These are phyloP conservation scores for Coniochaeta sp. DNA, from an alignment of 2,329 filamentous ascomycete genomes.

Conservation along the genomic window DNA sequence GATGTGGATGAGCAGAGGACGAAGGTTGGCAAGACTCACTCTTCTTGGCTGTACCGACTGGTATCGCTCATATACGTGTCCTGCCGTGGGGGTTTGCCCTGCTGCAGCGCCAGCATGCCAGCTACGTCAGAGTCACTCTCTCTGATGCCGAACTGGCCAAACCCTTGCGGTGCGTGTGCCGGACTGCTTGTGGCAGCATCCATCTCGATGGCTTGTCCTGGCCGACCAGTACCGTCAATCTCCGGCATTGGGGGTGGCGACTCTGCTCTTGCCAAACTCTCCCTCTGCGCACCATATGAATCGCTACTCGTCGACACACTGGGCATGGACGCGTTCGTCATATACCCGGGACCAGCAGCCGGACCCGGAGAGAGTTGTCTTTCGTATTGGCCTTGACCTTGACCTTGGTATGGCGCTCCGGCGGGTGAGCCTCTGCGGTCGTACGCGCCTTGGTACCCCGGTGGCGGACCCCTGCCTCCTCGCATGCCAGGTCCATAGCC, in stretches of 20 bases:
- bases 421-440: conserved; percentile 29
- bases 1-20: background rate
- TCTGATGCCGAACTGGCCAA: conserved; percentile 40
- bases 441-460: conserved; percentile 33
- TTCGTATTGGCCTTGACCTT: conserved; percentile 25
- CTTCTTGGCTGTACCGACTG: conserved; percentile 66
- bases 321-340: conserved; percentile 27
- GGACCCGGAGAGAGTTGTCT: conserved; percentile 29
- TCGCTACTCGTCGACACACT: conserved; percentile 22
- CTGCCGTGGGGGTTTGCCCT: conserved; percentile 32
- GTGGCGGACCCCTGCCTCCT: conserved; percentile 33
- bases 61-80: conserved; percentile 52
- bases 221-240: conserved; percentile 23
- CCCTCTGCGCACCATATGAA: conserved; percentile 34
- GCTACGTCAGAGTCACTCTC: conserved; percentile 67
- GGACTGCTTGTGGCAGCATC: conserved; percentile 56
- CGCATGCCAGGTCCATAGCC: conserved; percentile 25
- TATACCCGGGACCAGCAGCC: conserved; percentile 26
- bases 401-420: conserved; percentile 26
- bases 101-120: conserved; percentile 67
- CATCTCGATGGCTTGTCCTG: conserved; percentile 73
- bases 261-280: conserved; percentile 51
- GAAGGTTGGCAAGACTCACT: too few relatives aligned
- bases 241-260: conserved; percentile 55
- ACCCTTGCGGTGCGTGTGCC: conserved; percentile 30